Evolutionary conservation across 73 alveolate genomes (phyloP).

Genomic region (Paramecium sonneborni): DNA sequence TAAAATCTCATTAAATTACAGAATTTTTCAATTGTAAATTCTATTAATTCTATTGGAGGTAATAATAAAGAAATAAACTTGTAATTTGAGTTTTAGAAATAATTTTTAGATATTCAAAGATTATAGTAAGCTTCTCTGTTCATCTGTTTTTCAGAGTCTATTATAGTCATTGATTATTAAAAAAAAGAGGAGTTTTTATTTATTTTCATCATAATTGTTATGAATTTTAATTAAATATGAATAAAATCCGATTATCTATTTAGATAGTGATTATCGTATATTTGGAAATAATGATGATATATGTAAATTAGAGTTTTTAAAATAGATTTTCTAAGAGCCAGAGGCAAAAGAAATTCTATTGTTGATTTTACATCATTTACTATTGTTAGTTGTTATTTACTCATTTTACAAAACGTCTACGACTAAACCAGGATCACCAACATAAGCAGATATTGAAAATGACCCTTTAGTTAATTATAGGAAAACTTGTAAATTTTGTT

Average conservation of each 20-base stretch:
- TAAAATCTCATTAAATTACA: too few species aligned
- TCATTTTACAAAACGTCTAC: conserved; percentile 14
- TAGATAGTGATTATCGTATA: background rate
- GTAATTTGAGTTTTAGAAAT: too few species aligned
- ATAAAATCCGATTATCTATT: background rate
- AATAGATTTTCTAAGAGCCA: background rate
- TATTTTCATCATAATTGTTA: conserved; percentile 15
- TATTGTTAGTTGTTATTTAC: background rate
- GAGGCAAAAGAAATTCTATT: background rate
- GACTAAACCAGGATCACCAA: conserved; percentile 9
- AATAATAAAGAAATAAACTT: too few species aligned
- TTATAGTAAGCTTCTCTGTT: background rate
- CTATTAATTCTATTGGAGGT: too few species aligned
- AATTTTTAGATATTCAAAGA: too few species aligned
- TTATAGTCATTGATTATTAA: background rate
- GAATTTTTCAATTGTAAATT: too few species aligned
- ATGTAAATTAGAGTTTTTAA: background rate
- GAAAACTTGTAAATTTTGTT: conserved; percentile 73
- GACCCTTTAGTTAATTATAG: background rate
- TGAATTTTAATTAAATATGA: conserved; percentile 20
- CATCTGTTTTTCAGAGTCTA: background rate
- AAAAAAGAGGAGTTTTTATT: background rate
- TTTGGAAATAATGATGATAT: background rate
- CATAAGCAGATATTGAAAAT: background rate
- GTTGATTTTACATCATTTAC: background rate